A percentile compares a stretch with the other conserved stretches of the same genome.
These are phyloP conservation scores for Colletotrichum spaethianum DNA, from an alignment of 2,329 filamentous ascomycete genomes.

Conservation along the genomic window DNA sequence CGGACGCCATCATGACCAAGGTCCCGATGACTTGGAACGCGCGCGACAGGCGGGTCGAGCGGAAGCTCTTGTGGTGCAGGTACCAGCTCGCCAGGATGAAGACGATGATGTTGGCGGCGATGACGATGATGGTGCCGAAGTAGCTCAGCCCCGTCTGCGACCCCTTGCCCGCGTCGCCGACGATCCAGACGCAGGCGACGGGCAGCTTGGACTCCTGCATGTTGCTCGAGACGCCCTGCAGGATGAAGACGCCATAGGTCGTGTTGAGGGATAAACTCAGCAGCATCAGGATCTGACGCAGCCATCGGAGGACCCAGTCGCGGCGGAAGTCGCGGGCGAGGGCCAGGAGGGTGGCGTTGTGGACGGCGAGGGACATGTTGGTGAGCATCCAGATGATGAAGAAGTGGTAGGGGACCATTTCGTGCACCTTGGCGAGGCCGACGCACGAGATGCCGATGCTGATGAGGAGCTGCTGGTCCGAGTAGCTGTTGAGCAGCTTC, in stretches of 20 bases:
- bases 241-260: constrained; percentile 69
- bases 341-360: constrained; percentile 75
- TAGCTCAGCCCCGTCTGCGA: constrained; percentile 61
- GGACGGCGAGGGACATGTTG: constrained; percentile 74
- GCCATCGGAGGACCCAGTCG: constrained; percentile 77
- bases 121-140: constrained; percentile 73
- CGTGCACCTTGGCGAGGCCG: constrained; percentile 71
- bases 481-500: constrained; percentile 76
- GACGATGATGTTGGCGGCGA: constrained; percentile 70
- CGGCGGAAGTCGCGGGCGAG: constrained; percentile 76
- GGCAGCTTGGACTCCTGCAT: constrained; percentile 68
- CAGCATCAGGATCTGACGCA: constrained; percentile 77
- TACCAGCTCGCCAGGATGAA: constrained; percentile 76
- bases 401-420: constrained; percentile 77
- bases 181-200: constrained; percentile 73
- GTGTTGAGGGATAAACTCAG: constrained; percentile 73
- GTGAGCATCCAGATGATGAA: constrained; percentile 80
- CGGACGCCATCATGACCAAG: constrained; percentile 69
- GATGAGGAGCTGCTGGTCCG: constrained; percentile 78
- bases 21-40: constrained; percentile 67
- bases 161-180: constrained; percentile 51
- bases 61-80: constrained; percentile 63
- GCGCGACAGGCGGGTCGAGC: constrained; percentile 66
- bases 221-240: constrained; percentile 67
- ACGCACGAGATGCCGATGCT: constrained; percentile 78